These are phyloP conservation scores for Colletotrichum magnum DNA, from an alignment of 2,329 filamentous ascomycete species.

Conservation along the genomic window DNA sequence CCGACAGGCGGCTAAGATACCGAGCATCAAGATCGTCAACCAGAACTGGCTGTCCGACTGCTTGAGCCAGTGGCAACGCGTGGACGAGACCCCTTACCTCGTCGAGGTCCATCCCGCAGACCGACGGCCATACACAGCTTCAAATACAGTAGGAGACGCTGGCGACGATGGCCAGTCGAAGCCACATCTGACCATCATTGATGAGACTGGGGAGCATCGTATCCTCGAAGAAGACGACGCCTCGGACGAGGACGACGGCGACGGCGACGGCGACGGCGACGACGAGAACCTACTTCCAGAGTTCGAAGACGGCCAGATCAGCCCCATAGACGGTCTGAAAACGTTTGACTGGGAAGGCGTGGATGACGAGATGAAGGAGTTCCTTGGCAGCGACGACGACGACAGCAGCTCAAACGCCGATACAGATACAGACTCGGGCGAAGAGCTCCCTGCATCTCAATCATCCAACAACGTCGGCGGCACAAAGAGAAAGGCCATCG, in stretches of 20 bases:
- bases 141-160: constrained; percentile 45
- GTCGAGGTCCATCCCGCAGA: constrained; percentile 82
- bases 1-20: constrained; percentile 83
- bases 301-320: constrained; percentile 60
- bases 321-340: constrained; percentile 69
- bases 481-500: constrained; percentile 40
- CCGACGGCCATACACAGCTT: constrained; percentile 56
- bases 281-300: constrained; percentile 66
- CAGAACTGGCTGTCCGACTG: constrained; percentile 91
- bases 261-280: constrained; percentile 55
- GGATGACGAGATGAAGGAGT: constrained; percentile 83
- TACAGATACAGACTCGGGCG: constrained; percentile 42
- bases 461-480: constrained; percentile 22
- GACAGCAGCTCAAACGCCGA: constrained; percentile 62
- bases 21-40: constrained; percentile 90
- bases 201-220: constrained; percentile 60
- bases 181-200: constrained; percentile 59
- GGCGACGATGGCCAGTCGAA: constrained; percentile 55
- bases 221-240: constrained; percentile 53
- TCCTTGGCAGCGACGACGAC: constrained; percentile 71
- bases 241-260: constrained; percentile 50
- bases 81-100: constrained; percentile 85
- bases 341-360: constrained; percentile 74
- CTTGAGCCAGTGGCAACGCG: constrained; percentile 84
- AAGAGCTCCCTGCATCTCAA: constrained; percentile 38